Evolutionary conservation across 106 monocot genomes (phyloP).

Genomic region (Alisma plantagoaquatica): DNA sequence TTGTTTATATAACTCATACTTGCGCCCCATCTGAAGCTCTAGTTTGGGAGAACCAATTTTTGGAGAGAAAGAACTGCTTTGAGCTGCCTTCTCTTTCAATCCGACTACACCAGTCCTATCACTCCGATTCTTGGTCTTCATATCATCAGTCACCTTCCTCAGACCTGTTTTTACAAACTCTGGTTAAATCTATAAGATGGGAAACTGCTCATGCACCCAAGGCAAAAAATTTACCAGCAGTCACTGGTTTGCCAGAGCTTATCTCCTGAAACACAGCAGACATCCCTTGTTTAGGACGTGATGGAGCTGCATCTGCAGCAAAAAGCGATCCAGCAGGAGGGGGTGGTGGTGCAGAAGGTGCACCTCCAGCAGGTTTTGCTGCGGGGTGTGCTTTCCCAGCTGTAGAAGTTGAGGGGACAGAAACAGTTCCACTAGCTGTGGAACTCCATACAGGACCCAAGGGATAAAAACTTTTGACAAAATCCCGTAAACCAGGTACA

Average conservation of each 20-base stretch:
- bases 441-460: conserved; percentile 74
- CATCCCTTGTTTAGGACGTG: conserved; percentile 66
- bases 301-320: conserved; percentile 21
- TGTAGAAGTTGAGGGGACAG: conserved; percentile 14
- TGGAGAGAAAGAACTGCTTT: conserved; percentile 25
- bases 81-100: conserved; percentile 37
- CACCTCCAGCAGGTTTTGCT: conserved; percentile 9
- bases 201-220: too few relatives aligned
- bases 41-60: conserved; percentile 64
- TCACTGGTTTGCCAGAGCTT: conserved; percentile 57
- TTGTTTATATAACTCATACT: conserved; percentile 27
- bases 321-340: conserved; percentile 36
- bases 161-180: conserved; percentile 31
- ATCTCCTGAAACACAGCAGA: conserved; percentile 91
- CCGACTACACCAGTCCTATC: conserved; percentile 63
- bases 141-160: conserved; percentile 76
- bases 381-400: conserved; percentile 30
- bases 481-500: conserved; percentile 73
- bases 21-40: conserved; percentile 96
- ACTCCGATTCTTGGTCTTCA: conserved; percentile 74
- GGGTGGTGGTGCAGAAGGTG: conserved; percentile 45
- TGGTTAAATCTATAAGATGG: too few relatives aligned
- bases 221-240: conserved; percentile 42
- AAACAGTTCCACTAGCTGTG: conserved; percentile 20
- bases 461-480: conserved; percentile 82